These are phyloP conservation scores for Odonthalia washingtoniensis DNA, from an alignment of 31 red algal species.

Conservation along the genomic window DNA sequence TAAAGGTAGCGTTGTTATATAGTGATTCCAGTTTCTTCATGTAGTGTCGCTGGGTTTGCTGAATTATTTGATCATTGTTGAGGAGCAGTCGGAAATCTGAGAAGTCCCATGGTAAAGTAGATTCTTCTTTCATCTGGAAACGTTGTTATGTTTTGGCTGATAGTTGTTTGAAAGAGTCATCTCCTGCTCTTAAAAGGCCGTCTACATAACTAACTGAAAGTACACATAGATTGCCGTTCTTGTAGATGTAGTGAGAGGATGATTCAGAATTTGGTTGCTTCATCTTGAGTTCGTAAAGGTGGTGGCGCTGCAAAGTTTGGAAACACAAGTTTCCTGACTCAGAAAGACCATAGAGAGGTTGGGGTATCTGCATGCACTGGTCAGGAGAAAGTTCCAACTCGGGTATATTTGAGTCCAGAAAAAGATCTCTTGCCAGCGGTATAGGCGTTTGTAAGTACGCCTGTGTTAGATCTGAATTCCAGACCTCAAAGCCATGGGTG, in stretches of 20 bases:
- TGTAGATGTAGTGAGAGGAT: not conserved
- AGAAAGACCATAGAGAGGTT: too few relatives aligned
- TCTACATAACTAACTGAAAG: slow-evolving; percentile 41
- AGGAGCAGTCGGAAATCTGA: slow-evolving; percentile 4
- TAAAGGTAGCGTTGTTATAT: not conserved
- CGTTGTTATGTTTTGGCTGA: not conserved
- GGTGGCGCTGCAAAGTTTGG: slow-evolving; percentile 17
- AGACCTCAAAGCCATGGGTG: too few relatives aligned
- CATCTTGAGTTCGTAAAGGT: slow-evolving; percentile 24
- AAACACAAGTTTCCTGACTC: too few relatives aligned
- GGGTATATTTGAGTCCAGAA: too few relatives aligned
- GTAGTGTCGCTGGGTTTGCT: too few relatives aligned
- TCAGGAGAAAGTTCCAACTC: too few relatives aligned
- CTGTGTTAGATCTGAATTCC: too few relatives aligned
- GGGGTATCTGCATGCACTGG: too few relatives aligned
- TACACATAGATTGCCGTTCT: slow-evolving; percentile 13
- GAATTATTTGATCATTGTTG: not conserved
- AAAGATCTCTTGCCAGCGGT: too few relatives aligned
- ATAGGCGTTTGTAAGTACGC: too few relatives aligned
- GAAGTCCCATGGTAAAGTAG: slow-evolving; percentile 1
- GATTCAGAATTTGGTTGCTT: slow-evolving; percentile 32
- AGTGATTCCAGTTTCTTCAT: too few relatives aligned
- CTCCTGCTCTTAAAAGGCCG: slow-evolving; percentile 11
- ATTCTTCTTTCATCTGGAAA: slow-evolving; percentile 23
- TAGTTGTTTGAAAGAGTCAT: not conserved